A percentile compares a stretch with the other conserved stretches of the same genome.
These are phyloP conservation scores for Aspergillus ochraceoroseus DNA, from an alignment of 2,329 filamentous ascomycete species.

Conservation along the genomic window DNA sequence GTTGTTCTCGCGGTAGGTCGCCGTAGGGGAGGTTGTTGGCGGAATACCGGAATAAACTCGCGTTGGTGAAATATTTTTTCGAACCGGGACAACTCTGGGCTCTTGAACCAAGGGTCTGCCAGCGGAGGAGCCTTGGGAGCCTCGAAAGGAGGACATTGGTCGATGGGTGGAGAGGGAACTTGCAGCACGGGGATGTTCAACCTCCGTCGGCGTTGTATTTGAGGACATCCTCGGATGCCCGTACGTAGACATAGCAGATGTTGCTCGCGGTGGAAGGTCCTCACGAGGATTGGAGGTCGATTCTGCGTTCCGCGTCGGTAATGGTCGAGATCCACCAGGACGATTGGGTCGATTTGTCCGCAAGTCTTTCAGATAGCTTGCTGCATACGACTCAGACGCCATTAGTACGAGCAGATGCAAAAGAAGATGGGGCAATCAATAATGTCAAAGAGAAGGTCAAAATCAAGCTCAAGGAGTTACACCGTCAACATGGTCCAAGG, in stretches of 20 bases:
- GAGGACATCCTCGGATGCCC: constrained; percentile 20
- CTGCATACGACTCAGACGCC: constrained; percentile 36
- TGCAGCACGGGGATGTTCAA: constrained; percentile 34
- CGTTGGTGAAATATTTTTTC: constrained; percentile 38
- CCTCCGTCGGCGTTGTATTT: constrained; percentile 18
- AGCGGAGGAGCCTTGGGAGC: constrained; percentile 26
- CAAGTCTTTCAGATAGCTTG: constrained; percentile 56
- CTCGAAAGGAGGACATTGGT: constrained; percentile 30
- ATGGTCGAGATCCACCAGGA: constrained; percentile 57
- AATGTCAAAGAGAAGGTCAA: not conserved
- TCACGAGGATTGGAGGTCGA: constrained; percentile 26
- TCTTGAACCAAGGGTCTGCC: constrained; percentile 41
- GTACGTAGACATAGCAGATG: constrained; percentile 43
- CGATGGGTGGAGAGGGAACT: constrained; percentile 41
- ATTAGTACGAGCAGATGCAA: constrained; percentile 12
- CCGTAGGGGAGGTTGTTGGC: constrained; percentile 34
- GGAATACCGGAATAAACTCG: constrained; percentile 31
- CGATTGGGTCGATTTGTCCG: constrained; percentile 54
- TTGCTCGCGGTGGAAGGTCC: constrained; percentile 38
- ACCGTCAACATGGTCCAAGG: constrained; percentile 17
- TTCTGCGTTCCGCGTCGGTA: constrained; percentile 47
- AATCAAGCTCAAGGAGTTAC: constrained; percentile 17
- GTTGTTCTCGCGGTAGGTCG: constrained; percentile 51
- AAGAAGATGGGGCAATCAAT: no score
- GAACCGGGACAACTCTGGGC: constrained; percentile 30